A percentile compares a stretch with the other conserved stretches of the same genome.
phyloP scores from a whole-genome alignment of 2,329 filamentous ascomycete species.

The Aspergillus fumigatiaffinis region DNA sequence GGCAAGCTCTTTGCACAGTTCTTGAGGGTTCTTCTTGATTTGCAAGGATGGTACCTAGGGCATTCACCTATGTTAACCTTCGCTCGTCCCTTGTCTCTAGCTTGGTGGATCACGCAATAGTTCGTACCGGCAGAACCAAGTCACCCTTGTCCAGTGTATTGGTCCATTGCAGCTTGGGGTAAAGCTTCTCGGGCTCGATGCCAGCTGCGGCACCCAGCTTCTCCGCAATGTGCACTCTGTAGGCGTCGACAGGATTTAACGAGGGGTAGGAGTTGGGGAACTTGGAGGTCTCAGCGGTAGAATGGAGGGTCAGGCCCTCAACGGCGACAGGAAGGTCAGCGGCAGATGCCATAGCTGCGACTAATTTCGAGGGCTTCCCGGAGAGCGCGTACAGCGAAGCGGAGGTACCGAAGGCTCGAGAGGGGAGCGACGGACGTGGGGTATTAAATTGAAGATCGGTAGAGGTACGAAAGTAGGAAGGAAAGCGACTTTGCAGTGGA shows the following conservation, averaged over 20 bases:
- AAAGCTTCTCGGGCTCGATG: conserved; percentile 39
- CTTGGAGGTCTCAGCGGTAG: conserved; percentile 36
- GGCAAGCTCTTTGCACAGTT: conserved; percentile 53
- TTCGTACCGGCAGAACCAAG: conserved; percentile 39
- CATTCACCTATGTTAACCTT: neutral
- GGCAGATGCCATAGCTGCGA: conserved; percentile 32
- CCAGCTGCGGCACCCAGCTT: conserved; percentile 35
- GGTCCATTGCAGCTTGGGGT: conserved; percentile 42
- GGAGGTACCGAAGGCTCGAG: conserved; percentile 5
- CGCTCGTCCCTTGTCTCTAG: neutral
- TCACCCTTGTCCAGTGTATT: conserved; percentile 46
- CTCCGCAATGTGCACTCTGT: conserved; percentile 45
- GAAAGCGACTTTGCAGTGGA: conserved; percentile 12
- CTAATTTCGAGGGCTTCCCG: conserved; percentile 11
- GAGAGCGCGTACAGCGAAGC: conserved; percentile 5
- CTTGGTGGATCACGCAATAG: neutral
- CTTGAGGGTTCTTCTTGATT: conserved; percentile 57
- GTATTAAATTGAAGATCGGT: neutral
- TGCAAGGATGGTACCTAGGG: conserved; percentile 40
- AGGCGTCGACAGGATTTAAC: conserved; percentile 46
- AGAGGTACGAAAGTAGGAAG: conserved; percentile 14
- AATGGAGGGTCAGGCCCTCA: conserved; percentile 38
- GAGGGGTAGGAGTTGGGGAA: conserved; percentile 41
- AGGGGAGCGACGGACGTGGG: conserved; percentile 8
- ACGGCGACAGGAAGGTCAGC: conserved; percentile 33